A percentile compares a stretch with the other conserved stretches of the same genome.
Conservation (phyloP, 441 rosid species). For the Mallotus japonicus region DNA sequence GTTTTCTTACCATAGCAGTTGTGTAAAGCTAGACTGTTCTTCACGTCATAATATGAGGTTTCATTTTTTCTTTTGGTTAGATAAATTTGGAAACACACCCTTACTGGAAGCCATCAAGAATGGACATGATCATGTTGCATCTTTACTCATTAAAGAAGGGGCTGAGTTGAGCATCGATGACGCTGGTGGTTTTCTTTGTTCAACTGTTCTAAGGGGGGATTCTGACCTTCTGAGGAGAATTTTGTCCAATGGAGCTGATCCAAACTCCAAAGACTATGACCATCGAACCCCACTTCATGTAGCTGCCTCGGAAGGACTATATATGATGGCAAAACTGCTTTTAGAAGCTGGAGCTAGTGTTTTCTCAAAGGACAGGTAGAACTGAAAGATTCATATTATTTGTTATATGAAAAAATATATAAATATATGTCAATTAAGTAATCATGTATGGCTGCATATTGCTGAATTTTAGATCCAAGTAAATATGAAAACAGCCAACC, state of each 20-base stretch:
- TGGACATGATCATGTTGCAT: constrained; percentile 61
- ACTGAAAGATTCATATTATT: constrained; percentile 2
- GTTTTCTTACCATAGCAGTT: constrained; percentile 3
- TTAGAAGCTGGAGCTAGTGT: constrained; percentile 83
- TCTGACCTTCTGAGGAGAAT: constrained; percentile 69
- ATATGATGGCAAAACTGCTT: constrained; percentile 68
- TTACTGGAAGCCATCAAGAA: constrained; percentile 79
- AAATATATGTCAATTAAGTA: background rate
- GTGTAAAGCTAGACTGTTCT: background rate
- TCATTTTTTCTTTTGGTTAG: constrained; percentile 33
- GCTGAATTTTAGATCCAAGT: constrained; percentile 1
- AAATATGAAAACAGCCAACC: background rate
- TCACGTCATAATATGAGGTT: background rate
- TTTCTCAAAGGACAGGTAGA: constrained; percentile 75
- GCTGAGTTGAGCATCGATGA: constrained; percentile 68
- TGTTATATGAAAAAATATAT: constrained; percentile 3
- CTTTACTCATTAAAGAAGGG: constrained; percentile 66
- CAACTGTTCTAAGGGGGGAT: constrained; percentile 66
- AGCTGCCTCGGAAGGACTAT: constrained; percentile 84
- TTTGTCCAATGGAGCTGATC: constrained; percentile 72
- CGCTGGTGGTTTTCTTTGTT: constrained; percentile 76
- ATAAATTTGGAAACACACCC: constrained; percentile 87
- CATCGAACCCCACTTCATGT: constrained; percentile 89
- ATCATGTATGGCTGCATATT: background rate
- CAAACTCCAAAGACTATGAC: constrained; percentile 80